Evolutionary conservation across 441 rosid genomes (phyloP).

Genomic region (Adansonia grandidieri): DNA sequence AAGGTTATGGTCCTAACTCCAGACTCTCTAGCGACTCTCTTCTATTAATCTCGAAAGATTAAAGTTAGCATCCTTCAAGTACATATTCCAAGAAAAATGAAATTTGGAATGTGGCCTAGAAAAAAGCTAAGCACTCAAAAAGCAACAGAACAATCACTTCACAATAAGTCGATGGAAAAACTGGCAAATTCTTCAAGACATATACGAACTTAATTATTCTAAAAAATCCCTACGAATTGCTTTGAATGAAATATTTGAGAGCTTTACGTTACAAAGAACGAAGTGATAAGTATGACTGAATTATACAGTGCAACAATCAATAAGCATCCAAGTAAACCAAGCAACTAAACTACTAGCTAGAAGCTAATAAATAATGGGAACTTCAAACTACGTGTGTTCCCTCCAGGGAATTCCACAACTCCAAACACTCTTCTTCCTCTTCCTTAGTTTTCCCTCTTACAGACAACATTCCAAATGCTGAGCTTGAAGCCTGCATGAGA

Average conservation of each 20-base stretch:
- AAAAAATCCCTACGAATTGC: background rate
- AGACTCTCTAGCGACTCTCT: too few species aligned
- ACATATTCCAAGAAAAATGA: too few species aligned
- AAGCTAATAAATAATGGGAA: background rate
- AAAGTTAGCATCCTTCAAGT: background rate
- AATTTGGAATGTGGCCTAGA: background rate
- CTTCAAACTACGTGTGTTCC: constrained; percentile 29
- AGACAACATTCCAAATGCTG: constrained; percentile 39
- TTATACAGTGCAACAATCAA: background rate
- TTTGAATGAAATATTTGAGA: background rate
- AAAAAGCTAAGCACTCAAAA: too few species aligned
- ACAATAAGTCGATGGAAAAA: too few species aligned
- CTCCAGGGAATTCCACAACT: constrained; percentile 44
- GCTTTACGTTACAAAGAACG: constrained; percentile 1
- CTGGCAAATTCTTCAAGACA: background rate
- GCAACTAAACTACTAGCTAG: background rate
- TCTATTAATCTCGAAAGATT: too few species aligned
- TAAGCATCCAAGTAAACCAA: background rate
- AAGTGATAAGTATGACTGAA: background rate
- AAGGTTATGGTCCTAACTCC: too few species aligned
- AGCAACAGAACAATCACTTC: background rate
- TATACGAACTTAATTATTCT: background rate
- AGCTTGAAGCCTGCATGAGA: constrained; percentile 51
- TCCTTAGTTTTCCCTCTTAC: constrained; percentile 36
- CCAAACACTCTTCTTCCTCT: constrained; percentile 39